Conservation (phyloP, 2,329 filamentous ascomycete genomes). For the Plectosphaerella plurivora region DNA sequence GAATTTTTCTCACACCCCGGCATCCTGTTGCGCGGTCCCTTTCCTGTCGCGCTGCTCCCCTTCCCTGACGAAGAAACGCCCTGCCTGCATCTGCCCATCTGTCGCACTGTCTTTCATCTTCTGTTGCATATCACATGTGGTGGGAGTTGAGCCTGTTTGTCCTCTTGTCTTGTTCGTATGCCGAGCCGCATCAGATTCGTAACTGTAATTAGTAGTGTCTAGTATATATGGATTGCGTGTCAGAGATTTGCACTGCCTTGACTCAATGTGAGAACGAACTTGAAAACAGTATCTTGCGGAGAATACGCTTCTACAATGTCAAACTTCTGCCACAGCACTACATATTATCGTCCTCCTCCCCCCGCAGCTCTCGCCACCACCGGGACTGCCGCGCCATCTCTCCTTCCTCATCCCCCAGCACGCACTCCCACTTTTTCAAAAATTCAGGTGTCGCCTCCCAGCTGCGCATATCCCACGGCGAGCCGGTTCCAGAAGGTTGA, state of each 20-base stretch:
- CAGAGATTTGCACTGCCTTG: too few relatives aligned
- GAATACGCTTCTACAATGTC: neutral
- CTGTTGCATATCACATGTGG: neutral
- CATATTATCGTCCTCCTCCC: constrained; percentile 3
- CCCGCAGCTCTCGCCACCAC: constrained; percentile 18
- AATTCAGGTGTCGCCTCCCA: constrained; percentile 23
- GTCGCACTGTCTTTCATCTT: neutral
- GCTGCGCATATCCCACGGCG: constrained; percentile 20
- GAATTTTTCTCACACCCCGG: neutral
- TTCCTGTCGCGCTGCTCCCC: neutral
- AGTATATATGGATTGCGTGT: neutral
- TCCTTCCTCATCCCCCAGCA: constrained; percentile 18
- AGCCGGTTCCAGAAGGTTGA: constrained; percentile 12
- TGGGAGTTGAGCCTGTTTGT: neutral
- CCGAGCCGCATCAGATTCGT: neutral
- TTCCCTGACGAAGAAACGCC: neutral
- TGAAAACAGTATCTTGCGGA: too few relatives aligned
- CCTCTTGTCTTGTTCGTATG: neutral
- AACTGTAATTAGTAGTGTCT: neutral
- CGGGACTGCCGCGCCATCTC: constrained; percentile 18
- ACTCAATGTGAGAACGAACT: too few relatives aligned
- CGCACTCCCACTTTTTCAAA: constrained; percentile 16
- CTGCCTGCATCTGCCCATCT: neutral
- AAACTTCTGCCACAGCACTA: neutral
- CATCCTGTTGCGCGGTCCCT: neutral